Evolutionary conservation across 2,329 filamentous ascomycete species (phyloP).

Genomic region (Colletotrichum endophyticum): DNA sequence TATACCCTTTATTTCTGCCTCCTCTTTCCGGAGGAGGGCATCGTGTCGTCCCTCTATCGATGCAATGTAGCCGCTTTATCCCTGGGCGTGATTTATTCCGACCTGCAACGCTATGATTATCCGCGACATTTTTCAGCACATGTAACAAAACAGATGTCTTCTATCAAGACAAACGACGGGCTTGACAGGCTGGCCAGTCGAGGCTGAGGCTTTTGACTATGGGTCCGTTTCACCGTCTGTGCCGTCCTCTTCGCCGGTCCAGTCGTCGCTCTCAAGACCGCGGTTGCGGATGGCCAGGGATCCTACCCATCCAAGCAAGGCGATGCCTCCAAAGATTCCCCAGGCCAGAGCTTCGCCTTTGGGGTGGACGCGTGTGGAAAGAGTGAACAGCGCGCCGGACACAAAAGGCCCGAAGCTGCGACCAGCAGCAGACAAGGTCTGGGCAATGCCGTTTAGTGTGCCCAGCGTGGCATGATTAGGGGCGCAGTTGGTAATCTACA

Average conservation of each 20-base stretch:
- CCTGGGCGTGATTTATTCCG: background rate
- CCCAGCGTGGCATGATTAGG: slow-evolving; percentile 86
- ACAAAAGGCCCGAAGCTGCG: slow-evolving; percentile 88
- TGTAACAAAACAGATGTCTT: background rate
- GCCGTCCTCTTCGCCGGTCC: slow-evolving; percentile 39
- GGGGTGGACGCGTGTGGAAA: slow-evolving; percentile 73
- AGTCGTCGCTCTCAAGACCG: slow-evolving; percentile 65
- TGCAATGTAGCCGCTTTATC: background rate
- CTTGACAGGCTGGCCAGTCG: background rate
- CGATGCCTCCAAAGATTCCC: slow-evolving; percentile 84
- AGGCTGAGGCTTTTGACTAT: background rate
- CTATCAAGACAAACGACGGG: background rate
- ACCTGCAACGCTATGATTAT: slow-evolving; percentile 10
- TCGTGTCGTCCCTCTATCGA: background rate
- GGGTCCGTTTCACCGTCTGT: slow-evolving; percentile 25
- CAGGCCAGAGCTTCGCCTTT: slow-evolving; percentile 88
- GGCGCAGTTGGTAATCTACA: slow-evolving; percentile 89
- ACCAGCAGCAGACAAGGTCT: slow-evolving; percentile 90
- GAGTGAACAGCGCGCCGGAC: slow-evolving; percentile 84
- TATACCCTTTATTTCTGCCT: background rate
- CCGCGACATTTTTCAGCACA: background rate
- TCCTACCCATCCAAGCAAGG: slow-evolving; percentile 79
- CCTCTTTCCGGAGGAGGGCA: background rate
- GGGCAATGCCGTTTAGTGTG: slow-evolving; percentile 89
- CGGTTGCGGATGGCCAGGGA: slow-evolving; percentile 78